Conservation (phyloP, 2,329 filamentous ascomycete genomes). For the Volutella citrinella region DNA sequence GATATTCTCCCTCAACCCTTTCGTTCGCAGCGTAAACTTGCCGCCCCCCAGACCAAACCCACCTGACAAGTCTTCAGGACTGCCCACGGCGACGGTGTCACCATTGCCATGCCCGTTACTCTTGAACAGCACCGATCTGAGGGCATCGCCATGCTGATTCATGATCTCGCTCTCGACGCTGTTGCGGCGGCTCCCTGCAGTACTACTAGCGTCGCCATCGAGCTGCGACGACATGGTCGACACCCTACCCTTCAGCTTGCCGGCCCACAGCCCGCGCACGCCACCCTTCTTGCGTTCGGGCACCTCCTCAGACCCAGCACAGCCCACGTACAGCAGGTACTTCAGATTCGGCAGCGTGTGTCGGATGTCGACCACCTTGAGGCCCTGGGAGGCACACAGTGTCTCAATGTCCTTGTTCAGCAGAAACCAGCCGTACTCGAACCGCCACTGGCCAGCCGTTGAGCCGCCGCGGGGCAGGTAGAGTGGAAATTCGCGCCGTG, state of each 20-base stretch:
- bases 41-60: constrained; percentile 46
- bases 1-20: constrained; percentile 52
- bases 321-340: constrained; percentile 86
- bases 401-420: constrained; percentile 91
- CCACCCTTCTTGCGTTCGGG: constrained; percentile 61
- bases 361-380: constrained; percentile 83
- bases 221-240: constrained; percentile 26
- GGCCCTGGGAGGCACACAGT: constrained; percentile 60
- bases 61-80: constrained; percentile 29
- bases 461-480: constrained; percentile 62
- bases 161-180: constrained; percentile 42
- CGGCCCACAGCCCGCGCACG: constrained; percentile 55
- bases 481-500: constrained; percentile 74
- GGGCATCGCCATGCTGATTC: constrained; percentile 39
- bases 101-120: constrained; percentile 18
- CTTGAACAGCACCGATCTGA: constrained; percentile 34
- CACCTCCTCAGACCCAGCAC: constrained; percentile 66
- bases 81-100: constrained; percentile 11
- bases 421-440: constrained; percentile 95
- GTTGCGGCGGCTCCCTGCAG: constrained; percentile 38
- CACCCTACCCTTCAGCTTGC: constrained; percentile 39
- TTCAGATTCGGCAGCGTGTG: constrained; percentile 93
- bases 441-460: constrained; percentile 75
- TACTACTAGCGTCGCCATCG: constrained; percentile 38
- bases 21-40: constrained; percentile 53